phyloP scores from a whole-genome alignment of 2,329 filamentous ascomycete species.

The Aspergillus sp. region DNA sequence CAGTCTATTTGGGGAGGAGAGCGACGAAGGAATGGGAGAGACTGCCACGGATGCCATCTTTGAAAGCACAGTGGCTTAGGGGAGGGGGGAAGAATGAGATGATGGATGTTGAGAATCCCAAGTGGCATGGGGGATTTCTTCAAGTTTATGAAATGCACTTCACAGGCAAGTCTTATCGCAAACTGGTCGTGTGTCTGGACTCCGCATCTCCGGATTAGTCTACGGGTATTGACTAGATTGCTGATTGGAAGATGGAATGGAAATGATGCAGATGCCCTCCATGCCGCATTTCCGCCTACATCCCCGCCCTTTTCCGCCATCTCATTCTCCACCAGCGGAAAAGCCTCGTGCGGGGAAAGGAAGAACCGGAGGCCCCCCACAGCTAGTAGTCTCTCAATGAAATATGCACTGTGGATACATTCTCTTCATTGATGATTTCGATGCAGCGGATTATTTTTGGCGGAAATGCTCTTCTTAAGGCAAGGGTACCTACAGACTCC shows the following conservation, averaged over 20 bases:
- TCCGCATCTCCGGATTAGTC: neutral
- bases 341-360: neutral
- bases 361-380: too few relatives aligned
- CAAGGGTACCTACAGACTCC: neutral
- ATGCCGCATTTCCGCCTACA: neutral
- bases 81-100: too few relatives aligned
- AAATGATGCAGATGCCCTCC: neutral
- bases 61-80: neutral
- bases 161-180: neutral
- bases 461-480: too few relatives aligned
- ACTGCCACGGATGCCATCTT: conserved; percentile 1
- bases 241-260: neutral
- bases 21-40: neutral
- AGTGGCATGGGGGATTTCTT: neutral
- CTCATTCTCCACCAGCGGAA: neutral
- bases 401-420: too few relatives aligned
- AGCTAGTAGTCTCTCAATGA: too few relatives aligned
- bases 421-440: too few relatives aligned
- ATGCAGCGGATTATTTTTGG: too few relatives aligned
- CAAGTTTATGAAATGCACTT: neutral
- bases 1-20: neutral
- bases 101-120: neutral
- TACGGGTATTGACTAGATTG: too few relatives aligned
- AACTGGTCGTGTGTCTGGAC: neutral
- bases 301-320: neutral